phyloP scores from a whole-genome alignment of 2,329 filamentous ascomycete species.

The Tolypocladium pustulatum region DNA sequence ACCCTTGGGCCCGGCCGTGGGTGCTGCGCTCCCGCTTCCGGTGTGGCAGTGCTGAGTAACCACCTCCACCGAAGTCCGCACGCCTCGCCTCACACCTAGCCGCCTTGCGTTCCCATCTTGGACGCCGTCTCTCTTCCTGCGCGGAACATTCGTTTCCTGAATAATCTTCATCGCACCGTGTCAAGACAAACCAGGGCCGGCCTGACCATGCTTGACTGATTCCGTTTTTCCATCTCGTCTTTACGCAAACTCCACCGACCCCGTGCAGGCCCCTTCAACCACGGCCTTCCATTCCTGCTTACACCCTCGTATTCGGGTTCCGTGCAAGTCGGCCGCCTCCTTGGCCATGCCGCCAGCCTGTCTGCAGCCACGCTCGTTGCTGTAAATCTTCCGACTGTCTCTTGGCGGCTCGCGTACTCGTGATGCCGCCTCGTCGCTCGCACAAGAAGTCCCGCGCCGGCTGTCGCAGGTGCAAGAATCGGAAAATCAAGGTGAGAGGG shows the following conservation, averaged over 20 bases:
- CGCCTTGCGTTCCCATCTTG: background rate
- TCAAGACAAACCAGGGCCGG: background rate
- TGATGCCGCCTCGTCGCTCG: slow-evolving; percentile 54
- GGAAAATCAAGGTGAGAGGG: slow-evolving; percentile 58
- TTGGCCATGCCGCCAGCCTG: slow-evolving; percentile 14
- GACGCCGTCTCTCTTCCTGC: background rate
- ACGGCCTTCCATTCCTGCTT: background rate
- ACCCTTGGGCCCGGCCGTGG: background rate
- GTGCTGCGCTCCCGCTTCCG: background rate
- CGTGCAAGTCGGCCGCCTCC: background rate
- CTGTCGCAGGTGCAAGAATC: slow-evolving; percentile 53
- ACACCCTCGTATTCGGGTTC: background rate
- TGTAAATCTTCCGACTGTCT: slow-evolving; percentile 9
- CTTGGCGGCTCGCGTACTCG: slow-evolving; percentile 13
- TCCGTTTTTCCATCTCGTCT: background rate
- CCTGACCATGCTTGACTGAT: background rate
- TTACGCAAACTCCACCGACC: background rate
- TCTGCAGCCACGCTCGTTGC: slow-evolving; percentile 13
- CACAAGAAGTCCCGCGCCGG: slow-evolving; percentile 62
- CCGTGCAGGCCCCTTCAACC: background rate
- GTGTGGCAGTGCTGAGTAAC: background rate
- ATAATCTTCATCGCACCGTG: background rate
- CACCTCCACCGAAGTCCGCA: background rate
- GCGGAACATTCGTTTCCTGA: background rate
- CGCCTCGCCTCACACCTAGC: background rate